Evolutionary conservation across 2,329 filamentous ascomycete species (phyloP).

Genomic region (Clarireedia paspali): DNA sequence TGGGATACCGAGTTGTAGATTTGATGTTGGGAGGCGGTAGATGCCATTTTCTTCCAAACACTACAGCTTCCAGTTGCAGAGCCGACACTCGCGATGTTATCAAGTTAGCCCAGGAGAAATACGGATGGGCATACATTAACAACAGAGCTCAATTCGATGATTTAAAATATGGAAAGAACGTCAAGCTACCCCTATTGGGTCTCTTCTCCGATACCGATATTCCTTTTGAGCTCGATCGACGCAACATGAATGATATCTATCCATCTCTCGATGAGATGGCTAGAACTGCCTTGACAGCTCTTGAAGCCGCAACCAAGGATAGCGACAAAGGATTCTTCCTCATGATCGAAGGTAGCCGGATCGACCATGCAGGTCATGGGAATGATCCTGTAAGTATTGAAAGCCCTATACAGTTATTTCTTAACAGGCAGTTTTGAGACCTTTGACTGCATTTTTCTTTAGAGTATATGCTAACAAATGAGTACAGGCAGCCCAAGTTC

Average conservation of each 20-base stretch:
- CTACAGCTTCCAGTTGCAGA: slow-evolving; percentile 73
- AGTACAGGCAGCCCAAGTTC: slow-evolving; percentile 57
- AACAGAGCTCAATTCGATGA: slow-evolving; percentile 68
- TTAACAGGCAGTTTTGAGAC: too few species aligned
- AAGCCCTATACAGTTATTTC: too few species aligned
- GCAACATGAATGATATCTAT: slow-evolving; percentile 69
- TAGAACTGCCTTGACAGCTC: slow-evolving; percentile 66
- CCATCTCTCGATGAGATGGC: slow-evolving; percentile 92
- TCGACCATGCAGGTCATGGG: slow-evolving; percentile 86
- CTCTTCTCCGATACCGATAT: slow-evolving; percentile 78
- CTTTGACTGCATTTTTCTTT: background rate
- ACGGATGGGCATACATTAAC: slow-evolving; percentile 72
- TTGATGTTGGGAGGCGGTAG: slow-evolving; percentile 87
- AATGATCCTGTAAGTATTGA: slow-evolving; percentile 57
- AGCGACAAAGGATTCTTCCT: slow-evolving; percentile 94
- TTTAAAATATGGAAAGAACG: slow-evolving; percentile 57
- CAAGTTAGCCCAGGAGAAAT: slow-evolving; percentile 61
- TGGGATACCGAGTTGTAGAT: slow-evolving; percentile 80
- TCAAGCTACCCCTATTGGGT: slow-evolving; percentile 67
- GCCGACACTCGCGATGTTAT: slow-evolving; percentile 70
- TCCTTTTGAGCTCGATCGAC: slow-evolving; percentile 88
- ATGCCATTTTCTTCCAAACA: slow-evolving; percentile 87
- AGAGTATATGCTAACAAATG: background rate
- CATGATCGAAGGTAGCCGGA: slow-evolving; percentile 95
- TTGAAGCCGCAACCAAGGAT: slow-evolving; percentile 73